phyloP scores from a whole-genome alignment of 257 asterid genomes.

The Capsicum baccatum region DNA sequence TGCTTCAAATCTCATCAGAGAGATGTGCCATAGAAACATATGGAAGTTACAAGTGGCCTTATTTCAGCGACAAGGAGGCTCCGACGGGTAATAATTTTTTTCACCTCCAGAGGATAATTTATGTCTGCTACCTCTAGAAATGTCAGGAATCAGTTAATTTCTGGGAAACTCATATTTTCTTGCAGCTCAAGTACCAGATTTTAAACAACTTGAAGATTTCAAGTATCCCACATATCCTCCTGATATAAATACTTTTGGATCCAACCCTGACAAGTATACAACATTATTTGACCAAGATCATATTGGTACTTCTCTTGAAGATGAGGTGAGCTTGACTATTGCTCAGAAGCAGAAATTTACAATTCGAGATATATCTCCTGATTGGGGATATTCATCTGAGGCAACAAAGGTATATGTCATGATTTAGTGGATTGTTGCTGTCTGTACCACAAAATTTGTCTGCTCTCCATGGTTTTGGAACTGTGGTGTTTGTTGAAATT shows the following conservation, averaged over 20 bases:
- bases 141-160: conserved; percentile 13
- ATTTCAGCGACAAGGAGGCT: conserved; percentile 44
- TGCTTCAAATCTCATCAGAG: conserved; percentile 30
- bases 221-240: conserved; percentile 48
- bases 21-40: conserved; percentile 30
- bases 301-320: conserved; percentile 53
- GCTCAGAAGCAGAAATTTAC: conserved; percentile 79
- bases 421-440: conserved; percentile 6
- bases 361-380: conserved; percentile 83
- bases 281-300: conserved; percentile 62
- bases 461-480: background rate
- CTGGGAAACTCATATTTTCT: conserved; percentile 37
- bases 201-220: conserved; percentile 51
- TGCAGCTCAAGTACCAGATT: conserved; percentile 50
- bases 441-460: background rate
- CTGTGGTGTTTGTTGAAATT: background rate
- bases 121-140: background rate
- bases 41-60: conserved; percentile 36
- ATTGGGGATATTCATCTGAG: conserved; percentile 90
- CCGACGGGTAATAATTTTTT: conserved; percentile 52
- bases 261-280: conserved; percentile 44
- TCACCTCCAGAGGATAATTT: conserved; percentile 17
- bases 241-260: conserved; percentile 41
- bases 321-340: conserved; percentile 54
- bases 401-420: conserved; percentile 66